Evolutionary conservation across 768 basidiomycete species (phyloP), one percentile per base, ranked within the genome.

Genomic region (Wakefieldia striispora): DNA sequence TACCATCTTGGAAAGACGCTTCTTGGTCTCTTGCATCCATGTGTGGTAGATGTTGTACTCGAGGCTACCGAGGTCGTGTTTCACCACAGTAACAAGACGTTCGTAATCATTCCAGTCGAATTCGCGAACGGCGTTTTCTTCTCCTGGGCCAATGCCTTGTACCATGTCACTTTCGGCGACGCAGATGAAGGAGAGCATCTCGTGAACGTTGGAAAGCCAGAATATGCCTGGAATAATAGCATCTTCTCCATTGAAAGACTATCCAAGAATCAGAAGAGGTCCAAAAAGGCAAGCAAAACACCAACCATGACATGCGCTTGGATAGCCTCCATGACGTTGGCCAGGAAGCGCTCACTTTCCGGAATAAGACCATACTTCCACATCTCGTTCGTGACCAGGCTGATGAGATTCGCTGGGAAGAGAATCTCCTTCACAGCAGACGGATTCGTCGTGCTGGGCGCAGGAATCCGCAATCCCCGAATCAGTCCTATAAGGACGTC

Each of bases 21-120:
- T 95, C 83, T 98, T 99, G 34, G 93, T 90, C 73, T 97, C 97
- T 48, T 89, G 74, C 93, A 99, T 98, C 91, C 93, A 97, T 0
- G 95, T 97, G 68, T 97, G 95, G 69, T 97, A 98, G 70, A 99
- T 95, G 76, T 99, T 99, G 77, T 97, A 98, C 73, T 99, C 95
- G 63, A 99, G 75, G 53, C 90, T 93, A 71, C 98, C 97, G 37
- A 99, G 83, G 67, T 99, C 97, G 64, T 98, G 95, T 68, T 97
- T 97, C 68, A 98, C 97, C 55, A 98, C 91, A n/a, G 88, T 86
- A 14, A 99, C 95, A 17, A 99, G 78, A 23, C 91, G 86, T 69
- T 97, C 97, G 62, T 98, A 99, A 67, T 94, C 91, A 52, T 86
- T 82, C 95, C 95, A 98, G 66, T 95, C 91, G 70, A 97, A 95